Evolutionary conservation across 1,284 basidiomycete species (phyloP).

Genomic region (Cerioporus squamosus): DNA sequence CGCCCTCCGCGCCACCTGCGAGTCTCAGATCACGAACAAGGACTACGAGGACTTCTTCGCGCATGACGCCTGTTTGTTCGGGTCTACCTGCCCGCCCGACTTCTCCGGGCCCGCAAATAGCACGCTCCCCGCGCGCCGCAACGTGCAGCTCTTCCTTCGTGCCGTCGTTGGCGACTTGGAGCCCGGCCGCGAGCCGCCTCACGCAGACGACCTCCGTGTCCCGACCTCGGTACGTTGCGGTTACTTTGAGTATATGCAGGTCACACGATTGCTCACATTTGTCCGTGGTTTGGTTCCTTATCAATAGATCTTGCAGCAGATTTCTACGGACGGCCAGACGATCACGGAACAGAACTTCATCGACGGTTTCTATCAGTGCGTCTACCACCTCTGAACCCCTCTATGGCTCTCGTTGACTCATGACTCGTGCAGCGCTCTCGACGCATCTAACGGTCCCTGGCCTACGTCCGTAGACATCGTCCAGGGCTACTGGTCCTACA

Average conservation of each 20-base stretch:
- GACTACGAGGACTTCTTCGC: not conserved
- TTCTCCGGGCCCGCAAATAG: not conserved
- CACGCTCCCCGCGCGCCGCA: not conserved
- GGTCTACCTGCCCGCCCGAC: not conserved
- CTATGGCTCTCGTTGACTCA: too few species aligned
- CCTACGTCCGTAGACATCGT: not conserved
- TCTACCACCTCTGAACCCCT: not conserved
- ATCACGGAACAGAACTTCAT: slow-evolving; percentile 4
- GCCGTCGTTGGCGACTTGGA: not conserved
- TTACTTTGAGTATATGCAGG: too few species aligned
- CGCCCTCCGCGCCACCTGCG: not conserved
- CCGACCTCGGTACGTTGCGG: not conserved
- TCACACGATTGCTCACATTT: too few species aligned
- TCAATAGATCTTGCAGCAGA: not conserved
- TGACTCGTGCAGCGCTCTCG: not conserved
- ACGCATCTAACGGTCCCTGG: not conserved
- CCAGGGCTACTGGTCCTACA: not conserved
- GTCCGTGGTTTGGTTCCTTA: too few species aligned
- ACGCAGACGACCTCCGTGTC: not conserved
- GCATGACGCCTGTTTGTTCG: not conserved
- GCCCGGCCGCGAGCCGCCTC: not conserved
- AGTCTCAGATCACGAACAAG: not conserved
- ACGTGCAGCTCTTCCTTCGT: not conserved
- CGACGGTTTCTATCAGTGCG: slow-evolving; percentile 4
- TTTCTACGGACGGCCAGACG: slow-evolving; percentile 1